These are phyloP conservation scores for Paxillus rubicundulus DNA, from an alignment of 768 basidiomycete genomes.

Conservation along the genomic window DNA sequence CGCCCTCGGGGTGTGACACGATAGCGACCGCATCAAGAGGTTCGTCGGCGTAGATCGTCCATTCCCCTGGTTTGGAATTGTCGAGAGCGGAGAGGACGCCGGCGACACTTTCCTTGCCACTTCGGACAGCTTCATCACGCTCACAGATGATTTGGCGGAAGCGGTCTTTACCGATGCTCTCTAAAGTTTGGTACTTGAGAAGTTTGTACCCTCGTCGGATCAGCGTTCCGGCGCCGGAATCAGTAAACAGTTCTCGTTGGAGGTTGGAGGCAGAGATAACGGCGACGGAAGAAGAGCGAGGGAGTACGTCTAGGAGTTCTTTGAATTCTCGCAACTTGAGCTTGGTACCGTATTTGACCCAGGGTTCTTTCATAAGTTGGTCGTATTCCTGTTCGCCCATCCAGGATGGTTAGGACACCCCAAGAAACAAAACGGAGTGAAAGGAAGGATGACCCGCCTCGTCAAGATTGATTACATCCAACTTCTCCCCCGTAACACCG, in stretches of 20 bases:
- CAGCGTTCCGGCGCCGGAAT: slow-evolving; percentile 95
- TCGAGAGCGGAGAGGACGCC: slow-evolving; percentile 62
- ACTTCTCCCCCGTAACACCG: slow-evolving; percentile 93
- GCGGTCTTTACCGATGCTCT: slow-evolving; percentile 86
- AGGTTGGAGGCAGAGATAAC: slow-evolving; percentile 91
- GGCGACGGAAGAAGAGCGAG: slow-evolving; percentile 96
- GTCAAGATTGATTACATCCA: slow-evolving; percentile 95
- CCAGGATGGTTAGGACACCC: neutral
- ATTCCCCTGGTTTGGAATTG: slow-evolving; percentile 76
- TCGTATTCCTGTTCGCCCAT: slow-evolving; percentile 75
- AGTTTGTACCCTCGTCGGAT: slow-evolving; percentile 98
- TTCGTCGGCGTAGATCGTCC: slow-evolving; percentile 98
- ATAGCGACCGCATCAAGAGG: slow-evolving; percentile 94
- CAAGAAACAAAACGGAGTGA: neutral
- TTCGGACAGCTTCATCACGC: slow-evolving; percentile 87
- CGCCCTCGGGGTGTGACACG: slow-evolving; percentile 86
- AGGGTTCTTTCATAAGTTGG: slow-evolving; percentile 92
- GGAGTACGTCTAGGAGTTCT: slow-evolving; percentile 96
- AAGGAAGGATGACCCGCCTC: slow-evolving; percentile 52
- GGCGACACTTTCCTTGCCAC: slow-evolving; percentile 81
- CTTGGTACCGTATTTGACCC: slow-evolving; percentile 99
- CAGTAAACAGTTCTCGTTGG: slow-evolving; percentile 98
- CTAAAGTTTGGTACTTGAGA: slow-evolving; percentile 81
- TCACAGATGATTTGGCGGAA: slow-evolving; percentile 94
- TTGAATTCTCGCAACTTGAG: slow-evolving; percentile 99